Evolutionary conservation across 805 yeast genomes (phyloP).

Genomic region (Pichia phayaonensis): DNA sequence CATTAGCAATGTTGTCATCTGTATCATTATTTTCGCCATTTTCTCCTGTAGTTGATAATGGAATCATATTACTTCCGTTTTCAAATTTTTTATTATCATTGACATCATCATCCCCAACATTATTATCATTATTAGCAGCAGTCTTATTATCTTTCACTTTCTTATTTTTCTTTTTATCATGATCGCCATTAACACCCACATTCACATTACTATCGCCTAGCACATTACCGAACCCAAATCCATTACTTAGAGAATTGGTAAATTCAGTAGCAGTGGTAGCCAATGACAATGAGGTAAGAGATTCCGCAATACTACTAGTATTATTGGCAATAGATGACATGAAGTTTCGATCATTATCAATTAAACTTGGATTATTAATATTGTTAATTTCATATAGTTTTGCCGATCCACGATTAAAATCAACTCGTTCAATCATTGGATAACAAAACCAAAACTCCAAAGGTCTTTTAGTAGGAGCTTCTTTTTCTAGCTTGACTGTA

Average conservation of each 20-base stretch:
- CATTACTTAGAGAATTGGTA: slow-evolving; percentile 11
- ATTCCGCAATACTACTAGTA: slow-evolving; percentile 2
- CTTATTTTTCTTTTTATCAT: background rate
- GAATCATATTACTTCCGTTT: background rate
- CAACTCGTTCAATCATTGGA: slow-evolving; percentile 66
- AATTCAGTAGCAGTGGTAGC: slow-evolving; percentile 14
- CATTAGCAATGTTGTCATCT: background rate
- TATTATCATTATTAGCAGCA: background rate
- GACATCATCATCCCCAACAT: background rate
- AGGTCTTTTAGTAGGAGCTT: slow-evolving; percentile 11
- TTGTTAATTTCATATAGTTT: slow-evolving; percentile 12
- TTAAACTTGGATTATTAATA: background rate
- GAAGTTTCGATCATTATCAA: background rate
- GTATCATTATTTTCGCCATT: background rate
- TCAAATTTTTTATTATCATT: background rate
- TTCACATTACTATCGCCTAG: background rate
- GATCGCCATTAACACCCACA: background rate
- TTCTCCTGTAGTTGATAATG: background rate
- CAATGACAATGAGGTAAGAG: background rate
- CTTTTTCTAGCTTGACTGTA: slow-evolving; percentile 23
- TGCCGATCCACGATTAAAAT: slow-evolving; percentile 49
- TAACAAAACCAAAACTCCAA: slow-evolving; percentile 89
- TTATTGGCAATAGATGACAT: background rate
- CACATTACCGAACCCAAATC: slow-evolving; percentile 5
- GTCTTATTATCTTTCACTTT: background rate